Evolutionary conservation across 1,284 basidiomycete genomes (phyloP), one percentile per base, ranked within the genome.

Genomic region (Anthracocystis panici-leucophaei): DNA sequence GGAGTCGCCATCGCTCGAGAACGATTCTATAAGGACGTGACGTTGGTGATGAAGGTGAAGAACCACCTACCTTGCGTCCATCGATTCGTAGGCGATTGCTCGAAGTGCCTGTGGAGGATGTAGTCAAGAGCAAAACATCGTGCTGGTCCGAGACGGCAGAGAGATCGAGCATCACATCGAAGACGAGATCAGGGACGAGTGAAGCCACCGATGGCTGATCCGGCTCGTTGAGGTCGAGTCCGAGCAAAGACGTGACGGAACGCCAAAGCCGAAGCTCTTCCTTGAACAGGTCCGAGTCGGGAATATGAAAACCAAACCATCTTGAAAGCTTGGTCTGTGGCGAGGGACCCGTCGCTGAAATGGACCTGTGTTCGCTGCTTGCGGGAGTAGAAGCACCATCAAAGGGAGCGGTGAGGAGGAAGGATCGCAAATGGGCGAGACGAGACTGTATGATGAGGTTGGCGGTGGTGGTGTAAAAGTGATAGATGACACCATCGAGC

Each of bases 231-330:
- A 54, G 33, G 6, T 61, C 53, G 56, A 57, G 44, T 5, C 52
- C 66, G 3, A 76, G 58, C 55, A 76, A 12, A 16, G 57, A 62
- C 12, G 68, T 72, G 54, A 72, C 40, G 42, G 74, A 82, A 10
- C 81, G 68, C 85, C 86, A 86, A 2, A 81, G 68, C 20, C 78
- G 71, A 25, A 86, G 78, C 41, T 86, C 84, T 5, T 81, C 74
- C 33, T 81, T 81, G 58, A 85, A 86, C 11, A 80, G 58, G 33
- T 84, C 81, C 16, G 60, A 77, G 31, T 85, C 85, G 6, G 82
- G 80, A 2, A 86, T 77, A 38, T 86, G 85, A 45, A 86, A 75
- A 53, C 82, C 84, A 74, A 86, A 86, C 86, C 85, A 80, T 66
- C 72, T 59, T 12, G 68, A 68, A 23, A 69, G 51, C 53, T 58